These are phyloP conservation scores for Passalora sequoiae DNA, from an alignment of 2,329 filamentous ascomycete species.

Conservation along the genomic window DNA sequence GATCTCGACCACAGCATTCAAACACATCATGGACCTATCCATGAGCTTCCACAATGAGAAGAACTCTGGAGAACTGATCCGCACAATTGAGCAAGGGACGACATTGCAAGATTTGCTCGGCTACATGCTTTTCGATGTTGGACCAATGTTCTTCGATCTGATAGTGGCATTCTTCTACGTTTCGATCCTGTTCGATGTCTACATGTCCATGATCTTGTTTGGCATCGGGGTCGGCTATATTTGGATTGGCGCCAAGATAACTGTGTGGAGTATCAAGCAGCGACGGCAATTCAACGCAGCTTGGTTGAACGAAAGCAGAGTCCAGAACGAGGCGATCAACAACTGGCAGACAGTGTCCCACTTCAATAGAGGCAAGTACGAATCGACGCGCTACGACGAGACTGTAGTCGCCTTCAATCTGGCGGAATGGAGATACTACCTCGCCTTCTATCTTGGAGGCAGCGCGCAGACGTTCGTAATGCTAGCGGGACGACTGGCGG, in stretches of 20 bases:
- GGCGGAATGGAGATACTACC: conserved; percentile 26
- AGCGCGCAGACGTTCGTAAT: conserved; percentile 46
- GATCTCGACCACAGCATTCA: conserved; percentile 58
- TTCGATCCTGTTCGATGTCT: conserved; percentile 58
- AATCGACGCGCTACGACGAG: conserved; percentile 47
- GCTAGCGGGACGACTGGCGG: conserved; percentile 46
- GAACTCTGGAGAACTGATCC: conserved; percentile 59
- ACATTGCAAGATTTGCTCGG: conserved; percentile 57
- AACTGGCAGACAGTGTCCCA: conserved; percentile 58
- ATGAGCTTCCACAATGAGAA: conserved; percentile 67
- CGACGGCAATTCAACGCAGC: conserved; percentile 29
- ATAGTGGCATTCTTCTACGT: conserved; percentile 57
- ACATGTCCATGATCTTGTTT: conserved; percentile 50
- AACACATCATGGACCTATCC: conserved; percentile 63
- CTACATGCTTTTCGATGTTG: conserved; percentile 54
- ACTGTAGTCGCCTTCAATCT: conserved; percentile 37
- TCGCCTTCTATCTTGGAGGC: conserved; percentile 32
- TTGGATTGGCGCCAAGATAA: conserved; percentile 46
- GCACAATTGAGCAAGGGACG: conserved; percentile 59
- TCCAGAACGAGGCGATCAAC: conserved; percentile 54
- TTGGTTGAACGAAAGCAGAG: conserved; percentile 47
- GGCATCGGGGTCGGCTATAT: conserved; percentile 49
- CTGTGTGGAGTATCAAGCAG: conserved; percentile 34
- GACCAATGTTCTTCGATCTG: conserved; percentile 60
- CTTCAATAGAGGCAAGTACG: conserved; percentile 55